Evolutionary conservation across 2,329 filamentous ascomycete genomes (phyloP), one percentile per base, ranked within the genome.

Genomic region (Macrophomina pseudophaseolina): DNA sequence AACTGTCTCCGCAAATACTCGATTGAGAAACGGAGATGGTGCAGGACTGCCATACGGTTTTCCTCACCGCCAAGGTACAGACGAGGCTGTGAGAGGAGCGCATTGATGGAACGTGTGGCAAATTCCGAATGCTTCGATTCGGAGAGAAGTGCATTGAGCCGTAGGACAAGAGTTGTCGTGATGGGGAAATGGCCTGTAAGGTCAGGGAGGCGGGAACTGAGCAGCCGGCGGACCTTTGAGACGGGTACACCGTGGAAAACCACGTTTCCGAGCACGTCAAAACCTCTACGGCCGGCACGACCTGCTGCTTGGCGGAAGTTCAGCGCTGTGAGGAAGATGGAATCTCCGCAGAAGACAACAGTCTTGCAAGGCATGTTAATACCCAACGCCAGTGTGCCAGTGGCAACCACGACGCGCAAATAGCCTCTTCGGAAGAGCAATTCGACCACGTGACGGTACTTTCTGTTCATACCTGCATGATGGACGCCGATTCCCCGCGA

Each of bases 301-400:
- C 92, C 91, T 66, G 91, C 87, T 7, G 87, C 90, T 75, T 94
- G 91, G 8, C 90, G 86, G 75, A 90, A 94, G 74, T 92, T 92
- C 62, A 94, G 85, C 0, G 91, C 87, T 0, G 90, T 92, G 51
- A 94, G 79, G 73, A 86, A 93, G 2, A 91, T 82, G 0, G 88
- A 91, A 74, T 94, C 91, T 0, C 90, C 90, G 16, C 84, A 85
- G 75, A 94, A 94, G 1, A 93, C 87, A 0, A 93, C 90, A 0
- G 91, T 94, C 75, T 91, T 92, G 75, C 91, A 94, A 9, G 91
- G 91, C 89, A 92, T 92, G 70, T 68, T 94, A 80, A 94, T 90
- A 80, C 91, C 91, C 5, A 94, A 80, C 1, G 90, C 89, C 28
- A 93, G 83, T 0, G 91, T 93, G 0, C 90, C 91, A 1, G 91